Evolutionary conservation across 768 basidiomycete species (phyloP).

Genomic region (Holtermanniella nyarrowii): DNA sequence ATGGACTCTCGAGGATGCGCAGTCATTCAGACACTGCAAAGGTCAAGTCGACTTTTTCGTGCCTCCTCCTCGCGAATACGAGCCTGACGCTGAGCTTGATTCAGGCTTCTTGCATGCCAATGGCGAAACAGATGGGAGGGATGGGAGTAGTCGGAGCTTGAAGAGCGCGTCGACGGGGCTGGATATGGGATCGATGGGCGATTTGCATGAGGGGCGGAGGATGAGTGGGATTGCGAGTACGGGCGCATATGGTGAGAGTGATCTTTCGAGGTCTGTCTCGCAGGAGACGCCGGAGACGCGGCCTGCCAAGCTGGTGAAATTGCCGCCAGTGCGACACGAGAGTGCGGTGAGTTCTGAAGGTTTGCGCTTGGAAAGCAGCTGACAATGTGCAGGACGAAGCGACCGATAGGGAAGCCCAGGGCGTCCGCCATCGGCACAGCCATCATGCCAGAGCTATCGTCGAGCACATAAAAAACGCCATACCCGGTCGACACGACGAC

Average conservation of each 20-base stretch:
- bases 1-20: background rate
- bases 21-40: background rate
- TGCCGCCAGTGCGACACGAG: no score
- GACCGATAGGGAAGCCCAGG: background rate
- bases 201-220: background rate
- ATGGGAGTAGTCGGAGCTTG: background rate
- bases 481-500: background rate
- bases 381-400: background rate
- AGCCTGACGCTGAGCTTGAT: background rate
- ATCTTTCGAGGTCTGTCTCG: background rate
- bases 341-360: no score
- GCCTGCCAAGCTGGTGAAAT: no score
- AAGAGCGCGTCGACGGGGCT: background rate
- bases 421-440: background rate
- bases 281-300: no score
- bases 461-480: background rate
- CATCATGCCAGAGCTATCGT: background rate
- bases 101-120: background rate
- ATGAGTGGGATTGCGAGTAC: no score
- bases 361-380: no score
- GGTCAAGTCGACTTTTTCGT: background rate
- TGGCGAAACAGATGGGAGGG: background rate
- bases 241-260: background rate
- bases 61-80: background rate
- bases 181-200: background rate